phyloP scores from a whole-genome alignment of 2,329 filamentous ascomycete species.

The Grosmannia clavigera region DNA sequence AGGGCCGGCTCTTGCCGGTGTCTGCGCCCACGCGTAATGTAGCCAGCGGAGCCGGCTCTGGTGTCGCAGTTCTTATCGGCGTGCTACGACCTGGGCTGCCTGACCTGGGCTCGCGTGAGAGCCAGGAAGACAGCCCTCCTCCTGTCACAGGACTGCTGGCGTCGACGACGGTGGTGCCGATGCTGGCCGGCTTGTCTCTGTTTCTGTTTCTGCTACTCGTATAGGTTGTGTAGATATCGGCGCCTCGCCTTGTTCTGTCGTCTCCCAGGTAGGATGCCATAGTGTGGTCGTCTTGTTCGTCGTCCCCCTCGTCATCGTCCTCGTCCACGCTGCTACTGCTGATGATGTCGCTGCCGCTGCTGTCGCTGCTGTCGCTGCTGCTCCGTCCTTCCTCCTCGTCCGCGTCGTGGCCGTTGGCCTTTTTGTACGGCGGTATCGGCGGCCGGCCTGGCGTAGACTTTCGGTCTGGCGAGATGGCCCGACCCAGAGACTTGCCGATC shows the following conservation, averaged over 20 bases:
- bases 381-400: conserved; percentile 16
- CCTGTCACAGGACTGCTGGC: background rate
- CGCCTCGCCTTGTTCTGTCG: background rate
- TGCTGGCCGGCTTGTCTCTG: background rate
- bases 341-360: conserved; percentile 7
- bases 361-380: background rate
- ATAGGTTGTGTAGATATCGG: conserved; percentile 3
- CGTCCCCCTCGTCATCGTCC: conserved; percentile 15
- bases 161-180: background rate
- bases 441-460: background rate
- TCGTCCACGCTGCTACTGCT: conserved; percentile 15
- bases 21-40: background rate
- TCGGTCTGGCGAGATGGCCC: conserved; percentile 12
- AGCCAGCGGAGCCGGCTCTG: conserved; percentile 1
- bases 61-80: conserved; percentile 3
- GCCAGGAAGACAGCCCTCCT: conserved; percentile 1
- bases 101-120: conserved; percentile 3
- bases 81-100: conserved; percentile 3
- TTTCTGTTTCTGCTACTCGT: background rate
- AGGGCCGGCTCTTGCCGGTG: conserved; percentile 11
- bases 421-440: conserved; percentile 7
- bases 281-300: conserved; percentile 14
- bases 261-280: conserved; percentile 4
- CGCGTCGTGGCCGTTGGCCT: conserved; percentile 18
- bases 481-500: conserved; percentile 10